Percentiles rank a stretch among this genome's conserved stretches.
phyloP scores from a whole-genome alignment of 192 early-diverging fungal species.

The Borealophlyctis nickersoniae region DNA sequence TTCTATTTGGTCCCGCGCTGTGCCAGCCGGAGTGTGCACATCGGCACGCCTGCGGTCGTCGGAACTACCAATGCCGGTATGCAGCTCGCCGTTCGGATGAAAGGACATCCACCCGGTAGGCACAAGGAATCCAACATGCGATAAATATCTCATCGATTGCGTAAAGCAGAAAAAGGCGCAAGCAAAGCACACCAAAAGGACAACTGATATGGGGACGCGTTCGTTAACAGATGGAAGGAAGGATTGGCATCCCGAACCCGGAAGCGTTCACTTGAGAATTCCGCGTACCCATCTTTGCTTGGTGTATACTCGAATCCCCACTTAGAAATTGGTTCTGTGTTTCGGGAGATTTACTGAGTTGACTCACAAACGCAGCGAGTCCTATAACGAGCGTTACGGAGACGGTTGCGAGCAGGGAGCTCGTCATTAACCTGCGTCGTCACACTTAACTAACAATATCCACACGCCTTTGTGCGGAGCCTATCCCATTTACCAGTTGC shows the following conservation, averaged over 20 bases:
- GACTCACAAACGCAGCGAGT: constrained; percentile 2
- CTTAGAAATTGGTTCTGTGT: not conserved
- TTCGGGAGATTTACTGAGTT: not conserved
- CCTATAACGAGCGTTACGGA: constrained; percentile 2
- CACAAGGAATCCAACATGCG: constrained; percentile 9
- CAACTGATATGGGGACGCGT: constrained; percentile 1
- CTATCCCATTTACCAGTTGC: constrained; percentile 2
- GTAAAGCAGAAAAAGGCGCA: constrained; percentile 16
- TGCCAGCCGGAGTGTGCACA: not conserved
- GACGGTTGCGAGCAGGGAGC: constrained; percentile 4
- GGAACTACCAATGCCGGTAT: not conserved
- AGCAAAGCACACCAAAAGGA: constrained; percentile 6
- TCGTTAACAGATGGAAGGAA: not conserved
- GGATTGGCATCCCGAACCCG: not conserved
- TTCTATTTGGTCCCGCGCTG: not conserved
- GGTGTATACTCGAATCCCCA: constrained; percentile 1
- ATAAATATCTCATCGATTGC: constrained; percentile 19
- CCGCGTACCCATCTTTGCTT: constrained; percentile 2
- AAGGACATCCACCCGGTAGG: not conserved
- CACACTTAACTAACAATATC: constrained; percentile 1
- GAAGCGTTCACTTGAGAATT: no score
- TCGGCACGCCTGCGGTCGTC: not conserved
- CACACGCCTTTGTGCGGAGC: constrained; percentile 1
- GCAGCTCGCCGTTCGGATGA: not conserved
- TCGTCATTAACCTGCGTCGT: constrained; percentile 10